These are phyloP conservation scores for Thraustochytrium sp. DNA, from an alignment of 352 stramenopile genomes.

Conservation along the genomic window DNA sequence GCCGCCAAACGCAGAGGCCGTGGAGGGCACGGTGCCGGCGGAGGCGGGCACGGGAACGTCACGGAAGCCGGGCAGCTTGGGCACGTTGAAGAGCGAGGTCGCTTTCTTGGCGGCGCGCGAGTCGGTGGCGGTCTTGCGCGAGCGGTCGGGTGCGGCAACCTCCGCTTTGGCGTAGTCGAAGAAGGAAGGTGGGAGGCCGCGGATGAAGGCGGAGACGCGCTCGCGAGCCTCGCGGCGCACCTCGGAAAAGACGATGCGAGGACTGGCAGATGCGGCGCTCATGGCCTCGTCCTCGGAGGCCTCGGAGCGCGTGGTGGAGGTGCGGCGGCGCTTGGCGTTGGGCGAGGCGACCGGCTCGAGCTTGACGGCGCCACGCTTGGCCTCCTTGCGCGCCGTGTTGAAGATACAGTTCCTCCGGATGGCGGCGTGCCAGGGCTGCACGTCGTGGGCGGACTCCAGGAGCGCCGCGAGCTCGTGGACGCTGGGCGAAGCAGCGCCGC, in stretches of 20 bases:
- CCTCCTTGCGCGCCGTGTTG: not conserved
- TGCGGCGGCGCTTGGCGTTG: not conserved
- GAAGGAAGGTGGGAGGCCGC: not conserved
- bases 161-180: not conserved
- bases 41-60: too few species aligned
- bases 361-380: not conserved
- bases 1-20: too few species aligned
- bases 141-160: too few species aligned
- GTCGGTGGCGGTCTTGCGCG: too few species aligned
- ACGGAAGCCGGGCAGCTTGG: too few species aligned
- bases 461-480: not conserved
- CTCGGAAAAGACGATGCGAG: not conserved
- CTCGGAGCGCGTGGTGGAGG: not conserved
- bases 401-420: conserved; percentile 6
- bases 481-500: not conserved
- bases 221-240: not conserved
- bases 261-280: not conserved
- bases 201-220: not conserved
- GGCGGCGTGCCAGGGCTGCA: conserved; percentile 13
- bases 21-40: too few species aligned
- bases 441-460: not conserved
- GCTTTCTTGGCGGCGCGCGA: too few species aligned
- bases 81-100: too few species aligned
- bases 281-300: not conserved
- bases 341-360: not conserved